Conservation (phyloP, 2,329 filamentous ascomycete species). For the Colletotrichum cordylinicola region DNA sequence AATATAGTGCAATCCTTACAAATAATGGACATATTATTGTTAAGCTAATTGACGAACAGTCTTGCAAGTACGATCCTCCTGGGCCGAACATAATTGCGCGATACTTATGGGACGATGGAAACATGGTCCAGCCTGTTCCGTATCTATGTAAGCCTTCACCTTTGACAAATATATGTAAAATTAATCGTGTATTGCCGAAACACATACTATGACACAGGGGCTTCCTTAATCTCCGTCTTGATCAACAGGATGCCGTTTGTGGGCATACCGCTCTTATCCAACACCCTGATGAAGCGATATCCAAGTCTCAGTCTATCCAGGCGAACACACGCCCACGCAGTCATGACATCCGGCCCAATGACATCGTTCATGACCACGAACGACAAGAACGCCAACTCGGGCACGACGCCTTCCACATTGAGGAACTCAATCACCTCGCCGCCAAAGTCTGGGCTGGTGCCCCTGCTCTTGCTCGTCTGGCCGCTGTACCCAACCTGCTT, state of each 20-base stretch:
- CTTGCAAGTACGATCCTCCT: no score
- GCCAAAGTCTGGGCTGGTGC: conserved; percentile 67
- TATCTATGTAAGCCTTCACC: no score
- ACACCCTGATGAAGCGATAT: conserved; percentile 78
- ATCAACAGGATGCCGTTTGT: conserved; percentile 78
- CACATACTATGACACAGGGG: no score
- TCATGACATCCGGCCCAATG: conserved; percentile 76
- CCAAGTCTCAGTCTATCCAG: conserved; percentile 81
- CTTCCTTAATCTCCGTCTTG: conserved; percentile 41
- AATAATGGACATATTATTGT: no score
- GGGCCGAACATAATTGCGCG: no score
- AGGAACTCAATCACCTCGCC: conserved; percentile 64
- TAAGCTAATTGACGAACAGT: no score
- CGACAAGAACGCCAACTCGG: conserved; percentile 75
- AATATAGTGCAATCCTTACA: no score
- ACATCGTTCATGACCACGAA: conserved; percentile 91
- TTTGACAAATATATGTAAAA: no score
- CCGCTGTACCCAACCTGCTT: conserved; percentile 57
- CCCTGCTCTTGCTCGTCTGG: conserved; percentile 62
- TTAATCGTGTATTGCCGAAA: no score
- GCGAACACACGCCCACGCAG: conserved; percentile 88
- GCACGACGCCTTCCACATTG: conserved; percentile 62
- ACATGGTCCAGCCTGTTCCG: no score
- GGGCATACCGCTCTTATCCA: conserved; percentile 70
- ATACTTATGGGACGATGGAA: no score